A percentile compares a stretch with the other conserved stretches of the same genome.
These are phyloP conservation scores for Chlorella variabilis DNA, from an alignment of 163 green algal species.

Conservation along the genomic window DNA sequence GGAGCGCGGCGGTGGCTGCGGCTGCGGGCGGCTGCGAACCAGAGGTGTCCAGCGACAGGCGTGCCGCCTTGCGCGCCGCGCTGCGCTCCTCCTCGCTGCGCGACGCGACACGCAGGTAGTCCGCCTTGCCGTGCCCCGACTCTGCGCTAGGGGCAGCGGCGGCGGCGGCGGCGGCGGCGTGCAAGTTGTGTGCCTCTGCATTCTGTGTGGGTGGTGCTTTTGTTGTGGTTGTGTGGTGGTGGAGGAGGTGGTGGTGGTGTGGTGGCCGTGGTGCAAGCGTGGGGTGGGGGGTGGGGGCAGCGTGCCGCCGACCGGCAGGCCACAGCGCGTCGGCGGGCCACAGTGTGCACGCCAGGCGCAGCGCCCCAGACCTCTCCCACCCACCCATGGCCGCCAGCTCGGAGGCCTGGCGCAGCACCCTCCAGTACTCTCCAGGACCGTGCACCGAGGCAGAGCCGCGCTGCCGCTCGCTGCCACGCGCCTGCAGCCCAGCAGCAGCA, in stretches of 20 bases:
- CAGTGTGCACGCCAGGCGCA: too few relatives aligned
- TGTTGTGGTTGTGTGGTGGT: background rate
- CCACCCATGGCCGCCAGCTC: slow-evolving; percentile 45
- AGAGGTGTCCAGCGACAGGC: slow-evolving; percentile 79
- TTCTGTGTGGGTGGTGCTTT: too few relatives aligned
- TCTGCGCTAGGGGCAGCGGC: background rate
- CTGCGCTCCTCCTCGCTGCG: slow-evolving; percentile 55
- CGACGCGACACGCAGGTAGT: slow-evolving; percentile 45
- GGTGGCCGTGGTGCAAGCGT: too few relatives aligned
- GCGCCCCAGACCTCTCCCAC: too few relatives aligned
- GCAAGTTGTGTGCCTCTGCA: background rate
- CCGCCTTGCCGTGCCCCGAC: slow-evolving; percentile 30
- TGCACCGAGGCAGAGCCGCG: slow-evolving; percentile 45
- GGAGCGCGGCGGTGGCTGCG: too few relatives aligned
- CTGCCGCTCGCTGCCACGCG: slow-evolving; percentile 9
- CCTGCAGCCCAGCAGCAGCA: too few relatives aligned
- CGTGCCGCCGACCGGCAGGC: too few relatives aligned
- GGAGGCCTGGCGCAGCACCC: slow-evolving; percentile 60
- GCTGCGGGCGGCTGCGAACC: too few relatives aligned
- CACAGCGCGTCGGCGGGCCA: too few relatives aligned
- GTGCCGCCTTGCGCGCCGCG: slow-evolving; percentile 78
- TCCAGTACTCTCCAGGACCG: slow-evolving; percentile 58
- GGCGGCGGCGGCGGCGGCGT: too few relatives aligned
- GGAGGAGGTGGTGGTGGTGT: background rate
- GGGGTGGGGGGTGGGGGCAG: too few relatives aligned